Conservation (phyloP, 2,329 filamentous ascomycete species). For the Sporothrix sp. region DNA sequence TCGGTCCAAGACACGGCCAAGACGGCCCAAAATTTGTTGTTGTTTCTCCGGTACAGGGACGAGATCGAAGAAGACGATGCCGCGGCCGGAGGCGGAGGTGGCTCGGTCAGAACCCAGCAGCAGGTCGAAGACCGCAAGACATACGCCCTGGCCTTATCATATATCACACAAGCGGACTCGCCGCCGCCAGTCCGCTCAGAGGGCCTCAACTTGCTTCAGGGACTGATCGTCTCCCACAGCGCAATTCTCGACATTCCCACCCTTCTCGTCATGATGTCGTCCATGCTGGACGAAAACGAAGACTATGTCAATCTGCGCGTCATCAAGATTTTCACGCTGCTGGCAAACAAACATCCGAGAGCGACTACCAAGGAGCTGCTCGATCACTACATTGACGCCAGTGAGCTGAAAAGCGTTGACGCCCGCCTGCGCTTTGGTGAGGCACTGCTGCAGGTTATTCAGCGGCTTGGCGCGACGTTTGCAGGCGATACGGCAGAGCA, state of each 20-base stretch:
- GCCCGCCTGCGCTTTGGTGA: constrained; percentile 60
- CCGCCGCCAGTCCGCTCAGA: constrained; percentile 58
- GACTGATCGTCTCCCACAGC: constrained; percentile 45
- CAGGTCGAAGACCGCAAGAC: constrained; percentile 51
- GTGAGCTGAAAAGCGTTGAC: constrained; percentile 50
- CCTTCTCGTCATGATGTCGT: constrained; percentile 52
- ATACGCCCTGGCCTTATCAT: constrained; percentile 53
- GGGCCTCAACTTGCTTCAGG: constrained; percentile 50
- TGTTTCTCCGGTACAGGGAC: constrained; percentile 47
- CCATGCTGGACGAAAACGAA: constrained; percentile 54
- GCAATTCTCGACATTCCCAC: constrained; percentile 57
- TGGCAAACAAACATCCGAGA: constrained; percentile 52
- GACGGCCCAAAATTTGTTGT: constrained; percentile 46
- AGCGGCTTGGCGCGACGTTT: constrained; percentile 48
- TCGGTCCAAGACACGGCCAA: constrained; percentile 33
- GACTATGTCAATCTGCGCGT: constrained; percentile 63
- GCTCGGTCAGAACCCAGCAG: constrained; percentile 30
- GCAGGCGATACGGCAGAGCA: constrained; percentile 41
- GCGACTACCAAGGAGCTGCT: constrained; percentile 53
- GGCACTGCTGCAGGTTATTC: constrained; percentile 53
- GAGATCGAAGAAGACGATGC: constrained; percentile 33
- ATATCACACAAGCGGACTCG: constrained; percentile 51
- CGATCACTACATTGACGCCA: constrained; percentile 56
- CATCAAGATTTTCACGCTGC: constrained; percentile 52
- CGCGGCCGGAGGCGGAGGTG: constrained; percentile 21